Percentiles rank a stretch among this genome's conserved stretches.
phyloP scores from a whole-genome alignment of 306 rosid genomes.

The Castanea crenata region DNA sequence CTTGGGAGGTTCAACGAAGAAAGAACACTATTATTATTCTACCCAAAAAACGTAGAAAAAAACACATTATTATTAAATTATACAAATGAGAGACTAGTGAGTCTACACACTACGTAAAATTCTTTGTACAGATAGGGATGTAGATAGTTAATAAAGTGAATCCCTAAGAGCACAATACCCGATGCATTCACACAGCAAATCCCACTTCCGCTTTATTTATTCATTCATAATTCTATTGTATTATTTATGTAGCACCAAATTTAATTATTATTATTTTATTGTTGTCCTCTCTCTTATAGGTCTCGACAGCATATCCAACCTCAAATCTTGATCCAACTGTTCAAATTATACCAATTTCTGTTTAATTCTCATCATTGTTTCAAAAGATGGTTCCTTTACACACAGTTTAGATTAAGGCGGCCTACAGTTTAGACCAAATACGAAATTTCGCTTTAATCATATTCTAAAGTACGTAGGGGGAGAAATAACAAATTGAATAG shows the following conservation, averaged over 20 bases:
- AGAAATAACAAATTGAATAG: too few relatives aligned
- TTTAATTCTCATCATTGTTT: too few relatives aligned
- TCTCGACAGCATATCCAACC: not conserved
- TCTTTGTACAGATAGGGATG: constrained; percentile 36
- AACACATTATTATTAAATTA: too few relatives aligned
- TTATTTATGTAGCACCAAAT: not conserved
- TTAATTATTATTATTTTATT: not conserved
- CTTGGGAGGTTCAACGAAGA: constrained; percentile 59
- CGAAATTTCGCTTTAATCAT: not conserved
- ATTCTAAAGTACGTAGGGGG: not conserved
- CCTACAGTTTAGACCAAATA: not conserved
- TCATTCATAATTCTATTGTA: not conserved
- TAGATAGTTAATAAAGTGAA: constrained; percentile 51
- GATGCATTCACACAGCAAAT: constrained; percentile 50
- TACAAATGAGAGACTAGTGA: not conserved
- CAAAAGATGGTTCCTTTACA: too few relatives aligned
- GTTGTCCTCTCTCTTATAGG: not conserved
- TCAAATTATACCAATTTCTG: not conserved
- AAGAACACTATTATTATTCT: not conserved
- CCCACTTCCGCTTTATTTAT: constrained; percentile 49
- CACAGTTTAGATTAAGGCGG: too few relatives aligned
- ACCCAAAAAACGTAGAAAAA: too few relatives aligned
- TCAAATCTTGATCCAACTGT: not conserved
- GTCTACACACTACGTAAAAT: constrained; percentile 35
- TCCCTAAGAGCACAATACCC: constrained; percentile 75